Evolutionary conservation across 2,329 filamentous ascomycete genomes (phyloP).

Genomic region (Penicillium sp.): DNA sequence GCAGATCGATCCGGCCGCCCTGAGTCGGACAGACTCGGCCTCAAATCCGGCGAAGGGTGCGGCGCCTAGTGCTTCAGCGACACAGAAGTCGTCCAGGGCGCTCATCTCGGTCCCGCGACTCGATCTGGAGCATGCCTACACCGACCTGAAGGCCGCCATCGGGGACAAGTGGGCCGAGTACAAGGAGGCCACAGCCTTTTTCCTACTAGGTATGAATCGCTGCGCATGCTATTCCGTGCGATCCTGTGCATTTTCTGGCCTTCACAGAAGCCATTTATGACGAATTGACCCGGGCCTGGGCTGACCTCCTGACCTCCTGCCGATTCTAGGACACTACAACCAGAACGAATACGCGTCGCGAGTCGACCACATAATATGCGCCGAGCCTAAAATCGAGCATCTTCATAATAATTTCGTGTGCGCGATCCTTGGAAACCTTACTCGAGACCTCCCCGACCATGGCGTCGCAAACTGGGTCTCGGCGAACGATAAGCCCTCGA

Average conservation of each 20-base stretch:
- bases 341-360: conserved; percentile 59
- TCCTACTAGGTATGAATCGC: conserved; percentile 53
- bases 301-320: conserved; percentile 22
- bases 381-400: conserved; percentile 53
- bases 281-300: conserved; percentile 3
- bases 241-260: background rate
- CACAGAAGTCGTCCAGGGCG: conserved; percentile 51
- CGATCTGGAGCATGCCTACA: conserved; percentile 62
- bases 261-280: background rate
- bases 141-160: conserved; percentile 59
- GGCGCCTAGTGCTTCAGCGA: conserved; percentile 28
- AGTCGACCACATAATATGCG: conserved; percentile 55
- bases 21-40: conserved; percentile 43
- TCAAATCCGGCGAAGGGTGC: conserved; percentile 35
- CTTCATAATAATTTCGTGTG: conserved; percentile 63
- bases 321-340: conserved; percentile 54
- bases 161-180: conserved; percentile 61
- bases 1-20: conserved; percentile 47
- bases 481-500: conserved; percentile 55
- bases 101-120: conserved; percentile 58
- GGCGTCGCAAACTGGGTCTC: conserved; percentile 65
- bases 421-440: conserved; percentile 58
- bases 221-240: conserved; percentile 2
- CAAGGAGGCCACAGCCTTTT: conserved; percentile 57
- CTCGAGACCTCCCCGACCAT: conserved; percentile 60